These are phyloP conservation scores for Ceratocystis eucalypticola DNA, from an alignment of 2,329 filamentous ascomycete species.

Conservation along the genomic window DNA sequence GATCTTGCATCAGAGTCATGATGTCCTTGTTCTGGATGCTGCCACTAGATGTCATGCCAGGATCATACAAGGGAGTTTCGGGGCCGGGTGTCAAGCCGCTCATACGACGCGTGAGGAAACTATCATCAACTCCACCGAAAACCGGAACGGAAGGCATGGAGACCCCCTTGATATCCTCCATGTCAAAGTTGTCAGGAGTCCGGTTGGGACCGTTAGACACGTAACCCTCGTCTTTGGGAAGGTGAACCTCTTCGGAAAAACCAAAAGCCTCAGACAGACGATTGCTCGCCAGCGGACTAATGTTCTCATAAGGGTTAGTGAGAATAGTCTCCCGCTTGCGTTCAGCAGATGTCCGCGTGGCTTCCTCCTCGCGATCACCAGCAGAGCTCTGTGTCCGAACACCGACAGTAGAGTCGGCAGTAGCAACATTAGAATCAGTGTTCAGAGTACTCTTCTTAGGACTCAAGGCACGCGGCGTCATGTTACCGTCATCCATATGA, in stretches of 20 bases:
- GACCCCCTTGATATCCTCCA: conserved; percentile 39
- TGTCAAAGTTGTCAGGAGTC: conserved; percentile 35
- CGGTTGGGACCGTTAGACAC: conserved; percentile 58
- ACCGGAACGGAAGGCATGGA: conserved; percentile 22
- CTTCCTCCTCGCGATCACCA: conserved; percentile 23
- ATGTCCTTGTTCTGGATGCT: conserved; percentile 93
- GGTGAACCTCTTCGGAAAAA: conserved; percentile 1
- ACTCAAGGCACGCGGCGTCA: conserved; percentile 33
- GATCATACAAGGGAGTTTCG: conserved; percentile 78
- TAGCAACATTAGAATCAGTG: conserved; percentile 41
- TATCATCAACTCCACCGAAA: conserved; percentile 45
- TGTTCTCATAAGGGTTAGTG: conserved; percentile 54
- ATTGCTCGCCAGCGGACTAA: conserved; percentile 47
- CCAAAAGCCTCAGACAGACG: conserved; percentile 39
- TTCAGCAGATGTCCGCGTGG: conserved; percentile 39
- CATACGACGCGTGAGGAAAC: conserved; percentile 57
- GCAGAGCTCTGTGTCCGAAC: conserved; percentile 22
- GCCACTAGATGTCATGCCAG: conserved; percentile 59
- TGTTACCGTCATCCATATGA: conserved; percentile 27
- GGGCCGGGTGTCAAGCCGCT: conserved; percentile 90
- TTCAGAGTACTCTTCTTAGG: conserved; percentile 24
- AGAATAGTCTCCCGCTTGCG: conserved; percentile 52
- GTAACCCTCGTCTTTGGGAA: conserved; percentile 63
- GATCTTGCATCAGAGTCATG: conserved; percentile 92
- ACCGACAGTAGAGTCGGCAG: conserved; percentile 25